Base-by-base conservation (phyloP, 306 rosid species). In the Cyamopsis tetragonoloba region DNA sequence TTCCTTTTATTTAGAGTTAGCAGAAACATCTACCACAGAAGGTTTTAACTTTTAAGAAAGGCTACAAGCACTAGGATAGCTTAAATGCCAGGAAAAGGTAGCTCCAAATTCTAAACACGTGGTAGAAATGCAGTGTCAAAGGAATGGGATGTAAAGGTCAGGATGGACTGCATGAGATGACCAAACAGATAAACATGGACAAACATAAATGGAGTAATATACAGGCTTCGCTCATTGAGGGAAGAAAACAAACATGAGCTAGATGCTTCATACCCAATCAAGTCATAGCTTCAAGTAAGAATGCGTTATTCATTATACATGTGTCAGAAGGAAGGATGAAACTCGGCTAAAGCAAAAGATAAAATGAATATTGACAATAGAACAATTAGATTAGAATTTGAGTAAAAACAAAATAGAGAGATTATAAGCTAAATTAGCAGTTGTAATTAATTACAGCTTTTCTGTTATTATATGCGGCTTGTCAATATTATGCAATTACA, bases 31-130 rank as follows among this genome's bases (percentile, higher is more conserved):
- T 14, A 23, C 14, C 13, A 46, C 19, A 27, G 26, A 73, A 68
- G 56, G 32, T 19, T 73, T n/a, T n/a, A n/a, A n/a, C n/a, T n/a
- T 43, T 66, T 7, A 32, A 63, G 46, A 62, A 66, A 55, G 55
- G 58, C n/a, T 24, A 26, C 28, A 28, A 5, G 43, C 1, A 13
- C 22, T 24, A 42, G 51, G n/a, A 62, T 9, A 53, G 6, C 53
- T 23, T 44, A 44, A 46, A 42, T 18, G 15, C 37, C 65, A 47
- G 43, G 49, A 58, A 71, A 72, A 42, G 46, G 37, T 31, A 23
- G 56, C 7, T 30, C 49, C 22, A 70, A 65, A 51, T 46, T 44
- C 61, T 2, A 28, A 38, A 32, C 43, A 22, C 0, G 14, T 24
- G 24, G 61, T 59, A 59, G 51, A 74, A 48, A 15, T 19, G 64